Conservation (phyloP, 192 early-diverging fungal genomes). For the Diversispora eburnea region DNA sequence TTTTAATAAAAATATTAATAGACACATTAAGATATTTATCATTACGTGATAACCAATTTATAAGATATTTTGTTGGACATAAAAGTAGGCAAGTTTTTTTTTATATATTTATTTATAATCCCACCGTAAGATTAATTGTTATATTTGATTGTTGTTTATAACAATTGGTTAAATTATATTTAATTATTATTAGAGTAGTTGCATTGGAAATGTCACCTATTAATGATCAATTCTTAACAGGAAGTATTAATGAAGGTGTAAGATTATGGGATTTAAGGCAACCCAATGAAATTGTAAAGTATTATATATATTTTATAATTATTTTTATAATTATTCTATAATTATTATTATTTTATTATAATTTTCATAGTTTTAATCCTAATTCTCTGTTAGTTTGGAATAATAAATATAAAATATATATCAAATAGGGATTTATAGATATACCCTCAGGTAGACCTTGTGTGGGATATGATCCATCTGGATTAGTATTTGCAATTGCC, state of each 20-base stretch:
- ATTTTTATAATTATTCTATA: too few species aligned
- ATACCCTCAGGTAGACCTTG: conserved; percentile 40
- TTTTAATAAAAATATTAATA: conserved; percentile 30
- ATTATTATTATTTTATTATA: too few species aligned
- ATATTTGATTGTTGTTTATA: neutral
- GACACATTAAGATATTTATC: conserved; percentile 92
- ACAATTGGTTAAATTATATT: too few species aligned
- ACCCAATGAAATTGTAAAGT: conserved; percentile 49
- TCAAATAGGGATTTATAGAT: conserved; percentile 35
- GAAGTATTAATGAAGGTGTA: conserved; percentile 70
- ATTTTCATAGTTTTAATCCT: too few species aligned
- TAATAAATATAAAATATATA: too few species aligned
- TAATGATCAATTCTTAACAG: conserved; percentile 79
- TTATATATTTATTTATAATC: too few species aligned
- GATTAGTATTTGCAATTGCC: conserved; percentile 70
- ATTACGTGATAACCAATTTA: conserved; percentile 90
- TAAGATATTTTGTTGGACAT: conserved; percentile 91
- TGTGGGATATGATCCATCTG: conserved; percentile 76
- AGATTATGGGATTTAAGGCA: conserved; percentile 82
- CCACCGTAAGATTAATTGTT: too few species aligned
- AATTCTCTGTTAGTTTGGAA: too few species aligned
- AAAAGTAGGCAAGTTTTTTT: conserved; percentile 46
- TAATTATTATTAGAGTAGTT: conserved; percentile 53
- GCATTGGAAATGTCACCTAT: conserved; percentile 76
- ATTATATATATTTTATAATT: too few species aligned